Base-by-base conservation (phyloP, 768 basidiomycete species). In the Lactarius trivialis region DNA sequence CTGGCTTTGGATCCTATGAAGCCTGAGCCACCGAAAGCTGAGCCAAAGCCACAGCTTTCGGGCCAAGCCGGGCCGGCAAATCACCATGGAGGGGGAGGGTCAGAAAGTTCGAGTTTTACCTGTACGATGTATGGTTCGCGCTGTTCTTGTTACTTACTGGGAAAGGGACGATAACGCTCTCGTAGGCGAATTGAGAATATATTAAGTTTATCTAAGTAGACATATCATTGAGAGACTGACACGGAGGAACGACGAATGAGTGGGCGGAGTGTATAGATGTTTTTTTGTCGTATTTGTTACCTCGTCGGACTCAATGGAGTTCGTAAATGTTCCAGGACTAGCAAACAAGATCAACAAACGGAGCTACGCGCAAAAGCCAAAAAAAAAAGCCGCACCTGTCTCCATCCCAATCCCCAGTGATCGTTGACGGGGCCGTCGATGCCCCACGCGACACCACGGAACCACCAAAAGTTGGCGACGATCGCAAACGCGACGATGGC, bases 401-500 rank as follows among this genome's bases (percentile, higher is more conserved):
- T 81, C 94, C 93, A 97, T 63, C 74, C 70, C 64, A 93, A 75
- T 0, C 93, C 93, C 81, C 81, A 82, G 69, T 93, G 83, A 0
- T 93, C 83, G 60, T 79, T 80, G 60, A 97, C 78, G 2, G 93
- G 89, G 0, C 96, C 97, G n/a, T 88, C 82, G 51, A 98, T 89
- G 1, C 97, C 96, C 74, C 91, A 93, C 3, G 93, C 91, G 33
- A 96, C 74, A 24, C 83, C 87, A 67, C 80, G 88, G 77, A 97
- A 98, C 93, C 92, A 96, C 91, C 90, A 96, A 79, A 97, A 99
- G 58, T 81, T 83, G n/a, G 77, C 78, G 7, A 96, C 70, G 66
- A 98, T 82, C 24, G 76, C 60, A 28, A 77, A 77, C 0, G 84
- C 79, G 53, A 82, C 75, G 21, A 88, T 67, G 2, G 82, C 83